Conservation (phyloP, 495 filamentous ascomycete species). For the Collariella sp. region DNA sequence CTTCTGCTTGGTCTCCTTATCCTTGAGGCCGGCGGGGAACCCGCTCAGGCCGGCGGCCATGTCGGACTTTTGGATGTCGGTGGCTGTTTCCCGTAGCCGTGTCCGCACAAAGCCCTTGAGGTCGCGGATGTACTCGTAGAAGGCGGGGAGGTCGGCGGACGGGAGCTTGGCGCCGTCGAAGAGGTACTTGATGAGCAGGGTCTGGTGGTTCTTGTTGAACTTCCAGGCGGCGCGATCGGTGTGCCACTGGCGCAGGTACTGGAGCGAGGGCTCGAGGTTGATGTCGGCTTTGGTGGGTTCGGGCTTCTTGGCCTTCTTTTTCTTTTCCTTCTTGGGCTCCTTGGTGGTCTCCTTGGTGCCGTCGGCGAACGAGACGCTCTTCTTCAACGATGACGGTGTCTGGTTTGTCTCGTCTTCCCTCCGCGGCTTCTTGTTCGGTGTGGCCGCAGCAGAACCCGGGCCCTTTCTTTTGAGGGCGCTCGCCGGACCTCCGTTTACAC, state of each 20-base stretch:
- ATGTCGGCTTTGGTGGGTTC: slow-evolving; percentile 26
- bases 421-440: slow-evolving; percentile 25
- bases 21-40: slow-evolving; percentile 34
- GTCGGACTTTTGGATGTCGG: slow-evolving; percentile 44
- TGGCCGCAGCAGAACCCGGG: slow-evolving; percentile 10
- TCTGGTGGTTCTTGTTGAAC: slow-evolving; percentile 87
- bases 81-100: slow-evolving; percentile 53
- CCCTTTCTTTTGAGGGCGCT: slow-evolving; percentile 32
- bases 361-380: slow-evolving; percentile 71
- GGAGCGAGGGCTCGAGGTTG: slow-evolving; percentile 52
- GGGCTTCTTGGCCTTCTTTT: slow-evolving; percentile 33
- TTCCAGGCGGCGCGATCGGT: slow-evolving; percentile 65
- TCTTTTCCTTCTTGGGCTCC: slow-evolving; percentile 17
- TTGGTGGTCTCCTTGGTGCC: slow-evolving; percentile 57
- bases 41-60: slow-evolving; percentile 37
- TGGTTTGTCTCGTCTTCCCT: slow-evolving; percentile 12
- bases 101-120: slow-evolving; percentile 58
- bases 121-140: slow-evolving; percentile 63
- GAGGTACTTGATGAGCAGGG: slow-evolving; percentile 69
- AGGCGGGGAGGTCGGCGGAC: slow-evolving; percentile 49
- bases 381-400: slow-evolving; percentile 31
- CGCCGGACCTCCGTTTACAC: slow-evolving; percentile 21
- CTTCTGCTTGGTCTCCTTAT: slow-evolving; percentile 36
- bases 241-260: slow-evolving; percentile 65
- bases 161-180: slow-evolving; percentile 61